Evolutionary conservation across 2,329 filamentous ascomycete genomes (phyloP), one percentile per base, ranked within the genome.

Genomic region (Diaporthe vexans): DNA sequence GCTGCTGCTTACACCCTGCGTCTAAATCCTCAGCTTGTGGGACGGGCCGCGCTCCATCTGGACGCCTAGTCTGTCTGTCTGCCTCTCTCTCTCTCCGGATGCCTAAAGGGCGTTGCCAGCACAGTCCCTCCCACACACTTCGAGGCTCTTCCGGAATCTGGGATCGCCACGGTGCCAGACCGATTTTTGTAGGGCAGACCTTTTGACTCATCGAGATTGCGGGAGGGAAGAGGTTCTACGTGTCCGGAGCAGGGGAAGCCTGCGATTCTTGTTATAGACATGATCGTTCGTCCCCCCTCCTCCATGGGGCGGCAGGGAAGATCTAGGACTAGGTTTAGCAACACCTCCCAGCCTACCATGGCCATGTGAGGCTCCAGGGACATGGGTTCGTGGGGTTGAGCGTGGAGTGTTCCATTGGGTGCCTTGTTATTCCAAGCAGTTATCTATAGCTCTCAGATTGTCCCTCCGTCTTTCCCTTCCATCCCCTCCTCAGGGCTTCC

Each of bases 11-110:
- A 68, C 63, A 68, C 63, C 29, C 26, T 68, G 48, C 63, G 63
- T 51, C 63, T 68, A 24, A 37, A 24, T 40, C 46, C 46, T 68
- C 63, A 68, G 63, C 63, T 35, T 51, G 13, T 26, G 63, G 63
- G 63, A 68, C 63, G 63, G 63, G 63, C 63, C 63, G 63, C 63
- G 63, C 63, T 40, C 63, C 63, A 54, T 54, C 46, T 54, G 48
- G 33, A 13, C 63, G 63, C 63, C 63, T 51, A 40, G 29, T 24
- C 21, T 40, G 3, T 67, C 15, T 19, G 46, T 46, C 33, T 52
- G 1, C 29, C 9, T 48, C 59, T 46, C n/a, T 46, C n/a, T n/a
- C n/a, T 68, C 63, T 26, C n/a, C 63, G 46, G 63, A 13, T 68
- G 63, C 63, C 63, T 68, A 68, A 19, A 68, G 26, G 1, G 24